Base-by-base conservation (phyloP, 2,329 filamentous ascomycete species). In the Fusarium verticillioides region DNA sequence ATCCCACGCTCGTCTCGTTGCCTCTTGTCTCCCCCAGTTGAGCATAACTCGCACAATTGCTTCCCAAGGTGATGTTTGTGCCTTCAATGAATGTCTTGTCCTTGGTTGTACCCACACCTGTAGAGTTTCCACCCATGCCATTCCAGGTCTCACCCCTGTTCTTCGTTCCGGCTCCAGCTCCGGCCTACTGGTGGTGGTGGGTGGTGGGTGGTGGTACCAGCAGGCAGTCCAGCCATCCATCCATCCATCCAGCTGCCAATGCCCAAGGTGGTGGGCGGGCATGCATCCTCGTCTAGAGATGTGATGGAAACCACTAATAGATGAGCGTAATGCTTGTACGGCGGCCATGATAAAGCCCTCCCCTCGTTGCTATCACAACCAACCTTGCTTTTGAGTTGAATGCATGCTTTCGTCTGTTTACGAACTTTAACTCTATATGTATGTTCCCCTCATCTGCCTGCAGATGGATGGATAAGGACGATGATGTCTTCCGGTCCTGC, bases 121-220 rank as follows among this genome's bases (percentile, higher is more conserved):
- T 13, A 21, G 32, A 50, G 30, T 44, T 26, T 46, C 19, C 44
- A 28, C 59, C 67, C 71, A 66, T 63, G 47, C 42, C 63, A 69
- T 47, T 74, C 50, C 37, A 49, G 61, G 70, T 43, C 53, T 39
- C 71, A 69, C 66, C 66, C 71, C 75, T 72, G 66, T 60, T 63
- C 63, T 62, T 71, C 49, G 63, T 69, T 72, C 75, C 70, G 70
- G 74, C 63, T 76, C 75, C 73, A 76, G 73, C 68, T 74, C 75
- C 75, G 70, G 65, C 63, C 70, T 40, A 39, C 53, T 70, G 70
- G 63, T 70, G 72, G 69, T 72, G 65, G 66, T 70, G 52, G 72
- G 69, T 72, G 65, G 66, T 70, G 52, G 46, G 47, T 73, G 30
- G 47, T 71, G 54, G 65, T 75, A 60, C 65, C 62, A 60, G 60